Conservation (phyloP, 169 alveolate species). For the Plasmodium billcollinsi region DNA sequence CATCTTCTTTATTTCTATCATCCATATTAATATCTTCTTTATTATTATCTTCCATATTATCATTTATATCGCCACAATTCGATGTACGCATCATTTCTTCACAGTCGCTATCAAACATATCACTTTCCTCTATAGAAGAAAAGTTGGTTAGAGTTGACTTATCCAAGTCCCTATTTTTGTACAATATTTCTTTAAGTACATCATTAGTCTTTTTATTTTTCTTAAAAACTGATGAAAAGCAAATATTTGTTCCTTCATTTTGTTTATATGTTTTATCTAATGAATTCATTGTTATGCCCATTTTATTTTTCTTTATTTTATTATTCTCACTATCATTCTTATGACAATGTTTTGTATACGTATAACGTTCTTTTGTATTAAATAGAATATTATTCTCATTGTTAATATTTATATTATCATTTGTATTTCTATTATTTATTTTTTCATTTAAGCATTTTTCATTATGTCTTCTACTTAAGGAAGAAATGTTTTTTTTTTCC, state of each 20-base stretch:
- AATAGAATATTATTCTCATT: background rate
- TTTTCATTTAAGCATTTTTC: background rate
- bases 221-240: slow-evolving; percentile 18
- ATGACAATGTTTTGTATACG: background rate
- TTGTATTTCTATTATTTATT: background rate
- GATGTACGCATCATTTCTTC: slow-evolving; percentile 16
- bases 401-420: background rate
- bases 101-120: slow-evolving; percentile 21
- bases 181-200: slow-evolving; percentile 10
- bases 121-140: slow-evolving; percentile 35
- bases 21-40: background rate
- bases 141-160: background rate
- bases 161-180: background rate
- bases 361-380: background rate
- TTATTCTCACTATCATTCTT: background rate
- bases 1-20: background rate
- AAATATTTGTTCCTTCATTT: background rate
- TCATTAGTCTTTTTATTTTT: slow-evolving; percentile 17
- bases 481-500: background rate
- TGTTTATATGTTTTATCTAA: too few species aligned
- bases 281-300: slow-evolving; percentile 20
- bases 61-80: background rate
- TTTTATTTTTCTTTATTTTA: background rate
- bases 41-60: background rate
- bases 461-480: background rate